Conservation (phyloP, 176 grass and related monocot genomes). For the Calamus simplicifolius region DNA sequence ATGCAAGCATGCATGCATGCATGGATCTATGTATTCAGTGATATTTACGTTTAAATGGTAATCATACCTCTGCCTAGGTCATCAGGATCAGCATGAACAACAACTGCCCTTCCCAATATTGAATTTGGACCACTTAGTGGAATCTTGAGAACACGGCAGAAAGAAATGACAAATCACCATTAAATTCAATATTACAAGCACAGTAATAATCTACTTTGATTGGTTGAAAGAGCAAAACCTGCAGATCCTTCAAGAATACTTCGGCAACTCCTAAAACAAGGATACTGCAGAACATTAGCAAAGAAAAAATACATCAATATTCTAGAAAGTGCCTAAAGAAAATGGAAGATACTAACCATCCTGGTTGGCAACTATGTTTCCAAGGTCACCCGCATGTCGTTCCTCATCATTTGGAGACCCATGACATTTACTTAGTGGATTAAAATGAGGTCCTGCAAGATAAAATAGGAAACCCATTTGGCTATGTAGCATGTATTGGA, state of each 20-base stretch:
- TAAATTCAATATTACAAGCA: constrained; percentile 10
- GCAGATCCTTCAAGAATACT: constrained; percentile 51
- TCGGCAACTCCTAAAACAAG: constrained; percentile 53
- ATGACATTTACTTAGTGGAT: constrained; percentile 46
- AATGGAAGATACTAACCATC: constrained; percentile 38
- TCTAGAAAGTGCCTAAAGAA: no score
- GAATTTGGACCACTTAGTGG: constrained; percentile 11
- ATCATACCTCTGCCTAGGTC: constrained; percentile 13
- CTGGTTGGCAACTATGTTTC: constrained; percentile 45
- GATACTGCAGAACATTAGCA: not conserved
- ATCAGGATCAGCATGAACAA: constrained; percentile 17
- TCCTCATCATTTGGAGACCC: constrained; percentile 46
- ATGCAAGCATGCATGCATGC: no score
- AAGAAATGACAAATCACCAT: not conserved
- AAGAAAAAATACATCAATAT: not conserved
- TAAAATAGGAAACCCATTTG: not conserved
- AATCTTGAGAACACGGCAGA: constrained; percentile 3
- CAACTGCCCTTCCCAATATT: constrained; percentile 12
- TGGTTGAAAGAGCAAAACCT: constrained; percentile 21
- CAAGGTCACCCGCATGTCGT: constrained; percentile 55
- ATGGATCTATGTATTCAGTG: not conserved
- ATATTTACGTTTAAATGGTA: not conserved
- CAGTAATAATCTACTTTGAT: not conserved
- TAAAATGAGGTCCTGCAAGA: constrained; percentile 59
- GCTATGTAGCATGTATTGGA: no score